Evolutionary conservation across 306 rosid species (phyloP).

Genomic region (Oemleria cerasiformis): DNA sequence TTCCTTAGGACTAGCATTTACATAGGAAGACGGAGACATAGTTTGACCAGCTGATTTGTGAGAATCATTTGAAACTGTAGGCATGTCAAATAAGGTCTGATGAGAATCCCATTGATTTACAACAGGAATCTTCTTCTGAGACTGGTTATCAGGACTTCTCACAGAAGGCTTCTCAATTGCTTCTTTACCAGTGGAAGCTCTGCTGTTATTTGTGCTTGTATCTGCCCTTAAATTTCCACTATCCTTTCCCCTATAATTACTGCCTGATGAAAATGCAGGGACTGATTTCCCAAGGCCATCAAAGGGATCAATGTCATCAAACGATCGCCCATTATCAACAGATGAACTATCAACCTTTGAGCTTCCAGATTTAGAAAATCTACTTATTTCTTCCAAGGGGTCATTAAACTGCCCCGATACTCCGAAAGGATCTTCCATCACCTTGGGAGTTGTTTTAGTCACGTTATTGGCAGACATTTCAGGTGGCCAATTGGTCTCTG

Average conservation of each 20-base stretch:
- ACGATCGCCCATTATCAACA: constrained; percentile 50
- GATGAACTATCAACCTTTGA: constrained; percentile 44
- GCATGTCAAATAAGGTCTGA: constrained; percentile 53
- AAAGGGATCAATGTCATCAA: constrained; percentile 82
- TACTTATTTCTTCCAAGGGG: constrained; percentile 74
- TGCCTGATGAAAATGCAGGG: constrained; percentile 70
- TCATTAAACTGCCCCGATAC: constrained; percentile 53
- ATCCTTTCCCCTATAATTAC: constrained; percentile 54
- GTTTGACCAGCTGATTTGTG: constrained; percentile 55
- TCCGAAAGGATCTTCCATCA: constrained; percentile 63
- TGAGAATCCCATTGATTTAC: constrained; percentile 54
- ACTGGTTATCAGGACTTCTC: constrained; percentile 53
- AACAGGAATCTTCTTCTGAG: constrained; percentile 52
- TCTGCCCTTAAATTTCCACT: constrained; percentile 51
- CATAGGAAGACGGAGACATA: constrained; percentile 64
- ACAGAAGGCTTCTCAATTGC: constrained; percentile 48
- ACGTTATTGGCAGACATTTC: constrained; percentile 43
- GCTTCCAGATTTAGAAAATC: constrained; percentile 58
- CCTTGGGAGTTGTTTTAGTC: constrained; percentile 53
- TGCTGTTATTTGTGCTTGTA: constrained; percentile 38
- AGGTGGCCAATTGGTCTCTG: constrained; percentile 59
- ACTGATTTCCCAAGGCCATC: constrained; percentile 77
- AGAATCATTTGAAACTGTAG: constrained; percentile 55
- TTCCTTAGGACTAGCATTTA: constrained; percentile 38
- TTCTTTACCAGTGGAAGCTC: constrained; percentile 42